phyloP scores from a whole-genome alignment of 2,329 filamentous ascomycete species.

The Xylariomycetidae sp. region DNA sequence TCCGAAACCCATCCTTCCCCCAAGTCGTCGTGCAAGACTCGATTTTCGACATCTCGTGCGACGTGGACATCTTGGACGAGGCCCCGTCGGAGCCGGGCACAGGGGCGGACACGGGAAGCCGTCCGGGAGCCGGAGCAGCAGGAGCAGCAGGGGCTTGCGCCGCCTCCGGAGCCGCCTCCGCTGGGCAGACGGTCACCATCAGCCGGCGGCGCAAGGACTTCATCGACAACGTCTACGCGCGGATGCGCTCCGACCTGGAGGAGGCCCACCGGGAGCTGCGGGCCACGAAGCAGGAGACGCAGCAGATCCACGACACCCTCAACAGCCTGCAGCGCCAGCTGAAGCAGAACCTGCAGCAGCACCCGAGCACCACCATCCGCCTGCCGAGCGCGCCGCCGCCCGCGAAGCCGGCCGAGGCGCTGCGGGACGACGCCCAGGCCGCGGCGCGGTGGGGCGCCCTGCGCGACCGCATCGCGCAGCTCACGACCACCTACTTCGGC shows the following conservation, averaged over 20 bases:
- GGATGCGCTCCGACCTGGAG: too few relatives aligned
- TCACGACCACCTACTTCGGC: constrained; percentile 14
- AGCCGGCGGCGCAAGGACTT: too few relatives aligned
- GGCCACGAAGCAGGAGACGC: too few relatives aligned
- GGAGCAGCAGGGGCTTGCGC: too few relatives aligned
- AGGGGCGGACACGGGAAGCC: background rate
- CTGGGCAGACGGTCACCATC: too few relatives aligned
- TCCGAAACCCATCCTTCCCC: too few relatives aligned
- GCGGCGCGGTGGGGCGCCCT: constrained; percentile 16
- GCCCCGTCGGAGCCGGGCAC: background rate
- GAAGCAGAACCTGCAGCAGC: background rate
- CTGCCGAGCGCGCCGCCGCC: background rate
- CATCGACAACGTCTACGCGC: too few relatives aligned
- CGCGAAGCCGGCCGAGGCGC: background rate
- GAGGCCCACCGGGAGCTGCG: too few relatives aligned
- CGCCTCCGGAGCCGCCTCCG: too few relatives aligned
- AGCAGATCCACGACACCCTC: constrained; percentile 3
- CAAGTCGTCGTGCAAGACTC: too few relatives aligned
- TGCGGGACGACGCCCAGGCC: constrained; percentile 13
- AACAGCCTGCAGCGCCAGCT: background rate
- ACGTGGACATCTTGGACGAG: too few relatives aligned
- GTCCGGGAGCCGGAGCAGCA: background rate
- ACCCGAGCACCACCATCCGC: background rate
- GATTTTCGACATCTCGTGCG: too few relatives aligned
- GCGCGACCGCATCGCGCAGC: constrained; percentile 14